A percentile compares a stretch with the other conserved stretches of the same genome.
These are phyloP conservation scores for Calycina marina DNA, from an alignment of 2,329 filamentous ascomycete genomes.

Conservation along the genomic window DNA sequence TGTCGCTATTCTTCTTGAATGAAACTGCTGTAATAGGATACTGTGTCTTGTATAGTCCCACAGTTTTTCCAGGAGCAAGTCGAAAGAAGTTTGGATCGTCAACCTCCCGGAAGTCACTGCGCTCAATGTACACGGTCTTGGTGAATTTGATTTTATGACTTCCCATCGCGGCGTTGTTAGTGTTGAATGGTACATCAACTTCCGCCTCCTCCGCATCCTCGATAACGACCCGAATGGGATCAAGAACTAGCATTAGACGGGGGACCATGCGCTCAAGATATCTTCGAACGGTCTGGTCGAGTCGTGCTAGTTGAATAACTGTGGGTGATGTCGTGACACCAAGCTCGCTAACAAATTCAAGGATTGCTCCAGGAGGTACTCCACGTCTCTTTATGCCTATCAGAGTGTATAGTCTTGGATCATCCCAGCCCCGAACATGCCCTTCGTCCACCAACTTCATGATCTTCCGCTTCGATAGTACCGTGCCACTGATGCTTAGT, in stretches of 20 bases:
- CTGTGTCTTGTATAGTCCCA: conserved; percentile 58
- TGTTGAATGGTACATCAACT: conserved; percentile 62
- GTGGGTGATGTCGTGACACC: conserved; percentile 74
- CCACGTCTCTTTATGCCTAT: conserved; percentile 73
- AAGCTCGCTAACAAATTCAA: conserved; percentile 81
- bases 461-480: conserved; percentile 77
- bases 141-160: conserved; percentile 50
- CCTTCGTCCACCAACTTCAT: conserved; percentile 62
- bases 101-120: conserved; percentile 60
- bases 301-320: conserved; percentile 66
- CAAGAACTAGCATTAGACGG: conserved; percentile 75
- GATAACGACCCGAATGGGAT: conserved; percentile 71
- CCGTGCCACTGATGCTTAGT: conserved; percentile 68
- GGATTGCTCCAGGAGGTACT: conserved; percentile 74
- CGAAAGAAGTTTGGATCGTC: conserved; percentile 65
- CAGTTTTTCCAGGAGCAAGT: conserved; percentile 58
- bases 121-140: conserved; percentile 72
- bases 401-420: conserved; percentile 78
- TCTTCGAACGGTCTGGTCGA: conserved; percentile 71
- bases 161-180: conserved; percentile 60
- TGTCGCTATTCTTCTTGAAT: conserved; percentile 50
- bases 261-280: conserved; percentile 84
- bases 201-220: conserved; percentile 62
- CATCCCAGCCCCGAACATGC: conserved; percentile 80
- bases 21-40: conserved; percentile 54